Conservation (phyloP, 208 protist species). For the Spironucleus salmonicida region DNA sequence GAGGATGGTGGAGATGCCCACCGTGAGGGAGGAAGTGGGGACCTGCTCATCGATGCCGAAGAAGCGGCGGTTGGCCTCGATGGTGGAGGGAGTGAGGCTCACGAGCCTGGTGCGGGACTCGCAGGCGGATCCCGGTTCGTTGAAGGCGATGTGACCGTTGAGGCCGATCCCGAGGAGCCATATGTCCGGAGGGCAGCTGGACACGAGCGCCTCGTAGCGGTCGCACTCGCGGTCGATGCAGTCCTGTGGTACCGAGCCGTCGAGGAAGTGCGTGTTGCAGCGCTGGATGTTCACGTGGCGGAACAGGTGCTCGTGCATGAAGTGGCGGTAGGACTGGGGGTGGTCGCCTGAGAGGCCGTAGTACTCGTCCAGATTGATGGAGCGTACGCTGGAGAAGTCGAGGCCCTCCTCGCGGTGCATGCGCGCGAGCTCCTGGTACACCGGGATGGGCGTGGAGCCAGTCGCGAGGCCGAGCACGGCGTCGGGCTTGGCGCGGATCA, state of each 20-base stretch:
- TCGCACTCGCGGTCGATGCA: not conserved
- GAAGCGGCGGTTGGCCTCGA: constrained; percentile 22
- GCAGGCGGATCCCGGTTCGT: constrained; percentile 15
- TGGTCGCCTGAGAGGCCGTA: not conserved
- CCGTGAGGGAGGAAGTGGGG: not conserved
- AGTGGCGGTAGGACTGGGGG: constrained; percentile 28
- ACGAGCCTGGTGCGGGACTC: not conserved
- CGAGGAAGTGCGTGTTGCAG: constrained; percentile 12
- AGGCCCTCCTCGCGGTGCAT: constrained; percentile 11
- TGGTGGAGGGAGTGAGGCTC: not conserved
- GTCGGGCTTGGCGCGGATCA: not conserved
- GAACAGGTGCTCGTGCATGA: constrained; percentile 37
- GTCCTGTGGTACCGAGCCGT: not conserved
- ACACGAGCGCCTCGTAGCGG: constrained; percentile 20
- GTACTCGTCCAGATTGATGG: constrained; percentile 36
- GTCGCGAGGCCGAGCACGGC: constrained; percentile 25
- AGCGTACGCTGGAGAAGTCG: constrained; percentile 10
- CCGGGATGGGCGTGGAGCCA: constrained; percentile 10
- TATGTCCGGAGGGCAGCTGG: not conserved
- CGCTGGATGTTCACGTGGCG: constrained; percentile 7
- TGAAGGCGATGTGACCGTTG: constrained; percentile 36
- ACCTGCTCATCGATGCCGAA: constrained; percentile 17
- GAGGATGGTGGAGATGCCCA: constrained; percentile 21
- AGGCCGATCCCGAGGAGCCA: constrained; percentile 30
- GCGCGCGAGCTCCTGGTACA: constrained; percentile 1